Base-by-base conservation (phyloP, 169 alveolate species). In the Plasmodium berghei region DNA sequence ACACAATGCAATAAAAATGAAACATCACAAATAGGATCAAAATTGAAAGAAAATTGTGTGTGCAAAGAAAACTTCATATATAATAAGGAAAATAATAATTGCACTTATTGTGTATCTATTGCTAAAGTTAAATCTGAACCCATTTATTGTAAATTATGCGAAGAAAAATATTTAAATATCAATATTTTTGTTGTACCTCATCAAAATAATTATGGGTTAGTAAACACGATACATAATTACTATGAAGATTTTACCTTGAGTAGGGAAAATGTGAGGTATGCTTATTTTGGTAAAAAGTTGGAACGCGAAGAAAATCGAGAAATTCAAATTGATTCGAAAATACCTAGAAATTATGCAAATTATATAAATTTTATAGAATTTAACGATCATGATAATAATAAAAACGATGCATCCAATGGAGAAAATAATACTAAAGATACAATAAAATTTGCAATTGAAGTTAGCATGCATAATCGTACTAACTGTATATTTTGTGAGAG, bases 401-500 rank as follows among this genome's bases (percentile, higher is more conserved):
- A 28, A 34, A 66, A 34, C 5, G 77, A 49, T 71, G 24, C 4
- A 2, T 24, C 49, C 24, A 5, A 42, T 20, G 54, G 42, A 16
- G 34, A 40, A 8, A 34, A 34, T 3, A 4, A 34, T 34, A 8
- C 42, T 34, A 42, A 46, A 1, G 45, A 63, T 18, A 86, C 63
- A 6, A 28, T 18, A 52, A 74, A 75, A 8, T 92, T 88, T 62
- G 86, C 96, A 22, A 72, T 88, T 5, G 87, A 56, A 24, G 59
- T 71, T 20, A 94, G 93, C 45, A 73, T 87, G 12, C 80, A 87
- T n/a, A 40, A 87, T n/a, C 61, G 58, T 8, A 73, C 64, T 18
- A 87, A 92, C 58, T 94, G 96, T 72, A 12, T 45, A 71, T 72
- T 75, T 48, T 94, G 96, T 62, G 89, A 86, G 16, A 85, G 80